Percentiles rank a stretch among this genome's conserved stretches.
Conservation (phyloP, 805 yeast species). For the Metschnikowia cerradonensis region DNA sequence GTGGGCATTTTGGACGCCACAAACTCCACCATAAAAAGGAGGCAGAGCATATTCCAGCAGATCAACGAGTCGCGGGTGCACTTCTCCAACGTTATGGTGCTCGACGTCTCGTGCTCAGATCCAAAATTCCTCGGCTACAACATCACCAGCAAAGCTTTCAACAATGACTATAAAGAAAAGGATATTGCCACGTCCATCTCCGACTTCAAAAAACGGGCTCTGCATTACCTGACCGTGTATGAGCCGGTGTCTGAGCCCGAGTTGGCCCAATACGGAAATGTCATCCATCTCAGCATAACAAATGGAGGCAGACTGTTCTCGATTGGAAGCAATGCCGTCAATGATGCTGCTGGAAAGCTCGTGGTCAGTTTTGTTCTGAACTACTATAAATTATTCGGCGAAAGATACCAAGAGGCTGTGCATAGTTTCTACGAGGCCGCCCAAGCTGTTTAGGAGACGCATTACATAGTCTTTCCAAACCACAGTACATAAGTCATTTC, state of each 20-base stretch:
- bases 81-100: conserved; percentile 41
- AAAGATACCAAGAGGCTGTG: conserved; percentile 16
- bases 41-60: conserved; percentile 28
- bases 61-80: conserved; percentile 21
- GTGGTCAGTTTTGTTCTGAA: conserved; percentile 13
- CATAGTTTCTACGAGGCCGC: conserved; percentile 11
- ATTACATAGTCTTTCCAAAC: neutral
- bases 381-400: conserved; percentile 17
- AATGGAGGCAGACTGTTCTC: conserved; percentile 12
- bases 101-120: conserved; percentile 60
- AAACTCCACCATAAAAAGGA: conserved; percentile 34
- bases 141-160: conserved; percentile 59
- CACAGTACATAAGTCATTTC: no score
- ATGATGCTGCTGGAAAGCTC: conserved; percentile 6
- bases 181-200: conserved; percentile 50
- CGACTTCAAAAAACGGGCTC: conserved; percentile 57
- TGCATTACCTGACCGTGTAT: conserved; percentile 41
- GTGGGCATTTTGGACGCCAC: conserved; percentile 44
- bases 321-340: neutral
- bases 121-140: conserved; percentile 51
- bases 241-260: conserved; percentile 16
- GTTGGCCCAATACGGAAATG: conserved; percentile 8
- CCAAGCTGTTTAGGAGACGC: neutral
- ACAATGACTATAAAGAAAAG: conserved; percentile 54
- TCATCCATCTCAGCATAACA: conserved; percentile 9